Evolutionary conservation across 306 rosid genomes (phyloP), one percentile per base, ranked within the genome.

Genomic region (Quercus gilva): DNA sequence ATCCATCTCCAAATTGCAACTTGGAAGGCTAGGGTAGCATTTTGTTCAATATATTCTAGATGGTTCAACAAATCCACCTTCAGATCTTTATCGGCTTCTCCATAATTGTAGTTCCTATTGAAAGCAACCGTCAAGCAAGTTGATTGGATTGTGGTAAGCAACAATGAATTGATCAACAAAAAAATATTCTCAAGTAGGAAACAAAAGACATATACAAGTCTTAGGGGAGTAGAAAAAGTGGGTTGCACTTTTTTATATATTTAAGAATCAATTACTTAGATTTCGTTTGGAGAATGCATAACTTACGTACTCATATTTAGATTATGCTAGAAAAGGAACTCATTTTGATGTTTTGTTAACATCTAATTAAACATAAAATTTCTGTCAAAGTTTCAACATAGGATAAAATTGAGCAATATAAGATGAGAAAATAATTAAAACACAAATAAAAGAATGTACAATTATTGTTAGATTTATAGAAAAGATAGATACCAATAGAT

Each of bases 21-120:
- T 86, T 89, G 97, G 90, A 95, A 91, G 49, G 89, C 99, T 15
- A 93, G 81, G 74, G 99, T 95, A 45, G 99, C 98, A 49, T 95
- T 95, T 89, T 93, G 97, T 88, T 91, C 99, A 13, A 95, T 67
- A 83, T 89, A 95, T 85, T 95, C 98, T 26, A 98, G 99, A 81
- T 93, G 97, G 61, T 65, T 80, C 79, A 95, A 86, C 59, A 95
- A 85, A 85, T 95, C 89, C 33, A 79, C 79, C 80, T 93, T 84
- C 91, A 95, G 81, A n/a, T 87, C 93, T 17, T 91, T 91, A 69
- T 97, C 98, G 68, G 73, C 41, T 25, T 87, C 87, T 51, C 99
- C 99, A 25, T 95, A 95, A 56, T 95, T 95, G 90, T 78, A 91
- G 92, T 95, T 93, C 99, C 97, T 95, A 70, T 17, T 51, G 10